phyloP scores from a whole-genome alignment of 495 filamentous ascomycete species.

The Tuber melanosporum region DNA sequence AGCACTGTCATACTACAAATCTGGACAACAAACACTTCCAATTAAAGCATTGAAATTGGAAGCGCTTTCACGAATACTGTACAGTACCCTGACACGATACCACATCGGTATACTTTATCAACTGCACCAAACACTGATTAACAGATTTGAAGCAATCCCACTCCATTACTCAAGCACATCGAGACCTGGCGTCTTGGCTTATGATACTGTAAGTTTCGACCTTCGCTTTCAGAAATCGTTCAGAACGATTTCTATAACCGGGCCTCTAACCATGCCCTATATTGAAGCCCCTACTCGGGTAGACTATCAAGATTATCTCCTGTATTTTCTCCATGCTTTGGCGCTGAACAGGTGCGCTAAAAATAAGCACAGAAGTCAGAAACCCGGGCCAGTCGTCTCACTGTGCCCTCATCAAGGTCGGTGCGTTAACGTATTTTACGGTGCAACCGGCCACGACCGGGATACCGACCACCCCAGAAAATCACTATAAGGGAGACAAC shows the following conservation, averaged over 20 bases:
- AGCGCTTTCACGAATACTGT: not conserved
- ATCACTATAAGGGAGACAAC: no score
- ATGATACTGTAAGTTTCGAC: not conserved
- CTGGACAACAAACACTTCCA: no score
- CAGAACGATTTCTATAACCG: not conserved
- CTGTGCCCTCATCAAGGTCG: not conserved
- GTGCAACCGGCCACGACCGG: no score
- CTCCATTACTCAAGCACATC: no score
- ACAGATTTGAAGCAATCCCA: no score
- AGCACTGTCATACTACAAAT: not conserved
- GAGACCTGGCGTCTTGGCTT: no score
- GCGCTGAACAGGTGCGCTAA: not conserved
- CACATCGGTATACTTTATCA: no score
- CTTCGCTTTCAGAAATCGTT: not conserved
- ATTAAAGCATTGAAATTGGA: not conserved
- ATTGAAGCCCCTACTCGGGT: not conserved
- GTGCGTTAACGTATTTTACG: no score
- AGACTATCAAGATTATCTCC: not conserved
- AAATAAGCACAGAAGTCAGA: not conserved
- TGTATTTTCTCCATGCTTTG: not conserved
- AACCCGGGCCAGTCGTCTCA: not conserved
- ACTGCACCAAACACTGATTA: no score
- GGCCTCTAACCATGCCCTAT: not conserved
- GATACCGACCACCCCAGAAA: no score
- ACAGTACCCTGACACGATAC: not conserved